Conservation (phyloP, 1,284 basidiomycete genomes). For the Ganoderma meredithae region DNA sequence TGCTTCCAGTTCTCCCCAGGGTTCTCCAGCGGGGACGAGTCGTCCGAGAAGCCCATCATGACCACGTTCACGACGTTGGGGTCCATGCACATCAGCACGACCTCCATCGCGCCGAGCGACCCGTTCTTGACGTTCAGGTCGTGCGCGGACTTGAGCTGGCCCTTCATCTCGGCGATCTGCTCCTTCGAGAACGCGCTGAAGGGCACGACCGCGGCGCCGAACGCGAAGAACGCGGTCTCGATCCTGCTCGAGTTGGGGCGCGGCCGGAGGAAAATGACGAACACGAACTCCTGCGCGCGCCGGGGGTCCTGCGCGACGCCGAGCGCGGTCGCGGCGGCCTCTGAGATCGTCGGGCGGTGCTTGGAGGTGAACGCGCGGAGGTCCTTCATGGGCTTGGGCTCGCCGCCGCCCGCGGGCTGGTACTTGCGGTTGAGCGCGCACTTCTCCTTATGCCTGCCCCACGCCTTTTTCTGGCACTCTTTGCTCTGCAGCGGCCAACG, state of each 20-base stretch:
- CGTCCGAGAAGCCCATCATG: conserved; percentile 34
- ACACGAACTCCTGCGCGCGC: conserved; percentile 31
- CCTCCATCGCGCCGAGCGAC: conserved; percentile 30
- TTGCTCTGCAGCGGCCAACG: conserved; percentile 29
- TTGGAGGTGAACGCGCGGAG: conserved; percentile 37
- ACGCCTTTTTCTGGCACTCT: conserved; percentile 36
- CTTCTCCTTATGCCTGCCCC: conserved; percentile 34
- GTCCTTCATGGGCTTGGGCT: conserved; percentile 24
- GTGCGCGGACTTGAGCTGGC: conserved; percentile 30
- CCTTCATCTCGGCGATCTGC: conserved; percentile 33
- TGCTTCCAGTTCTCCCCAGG: conserved; percentile 34
- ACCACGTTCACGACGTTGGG: conserved; percentile 30
- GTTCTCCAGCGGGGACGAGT: conserved; percentile 21
- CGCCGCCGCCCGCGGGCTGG: conserved; percentile 15
- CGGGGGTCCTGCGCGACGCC: conserved; percentile 25
- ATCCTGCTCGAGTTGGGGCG: conserved; percentile 25
- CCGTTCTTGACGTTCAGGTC: conserved; percentile 29
- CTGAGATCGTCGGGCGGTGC: conserved; percentile 34
- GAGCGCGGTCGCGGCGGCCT: conserved; percentile 33
- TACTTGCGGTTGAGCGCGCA: conserved; percentile 34
- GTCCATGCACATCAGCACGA: conserved; percentile 31
- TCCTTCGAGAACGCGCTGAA: conserved; percentile 26
- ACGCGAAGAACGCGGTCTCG: conserved; percentile 34
- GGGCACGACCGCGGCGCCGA: conserved; percentile 33
- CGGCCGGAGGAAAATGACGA: conserved; percentile 31